Conservation (phyloP, 768 basidiomycete species). For the Jaapia argillacea region DNA sequence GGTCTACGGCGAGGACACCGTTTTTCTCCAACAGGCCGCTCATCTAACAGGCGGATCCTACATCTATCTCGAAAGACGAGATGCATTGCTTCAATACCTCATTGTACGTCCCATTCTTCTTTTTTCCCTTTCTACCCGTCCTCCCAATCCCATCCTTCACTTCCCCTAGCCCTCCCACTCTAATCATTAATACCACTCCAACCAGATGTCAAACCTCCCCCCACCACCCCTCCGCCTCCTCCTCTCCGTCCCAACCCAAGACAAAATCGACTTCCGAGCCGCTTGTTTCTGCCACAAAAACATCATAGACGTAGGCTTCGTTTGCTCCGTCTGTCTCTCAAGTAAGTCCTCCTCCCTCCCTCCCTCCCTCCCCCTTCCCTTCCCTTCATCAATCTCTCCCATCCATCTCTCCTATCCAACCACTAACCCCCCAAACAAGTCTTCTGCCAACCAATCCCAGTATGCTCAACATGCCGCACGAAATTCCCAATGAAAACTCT, state of each 20-base stretch:
- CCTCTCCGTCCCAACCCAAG: slow-evolving; percentile 83
- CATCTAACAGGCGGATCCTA: slow-evolving; percentile 94
- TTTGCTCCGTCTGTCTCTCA: slow-evolving; percentile 96
- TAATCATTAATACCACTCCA: too few species aligned
- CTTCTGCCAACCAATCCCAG: slow-evolving; percentile 88
- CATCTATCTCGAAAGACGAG: slow-evolving; percentile 69
- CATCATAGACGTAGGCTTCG: slow-evolving; percentile 93
- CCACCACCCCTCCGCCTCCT: slow-evolving; percentile 62
- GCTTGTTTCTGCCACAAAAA: slow-evolving; percentile 99
- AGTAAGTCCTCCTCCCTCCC: slow-evolving; percentile 42
- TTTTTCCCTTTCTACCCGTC: background rate
- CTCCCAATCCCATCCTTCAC: background rate
- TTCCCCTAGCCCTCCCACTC: slow-evolving; percentile 3
- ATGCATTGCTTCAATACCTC: slow-evolving; percentile 87
- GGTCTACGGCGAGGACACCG: slow-evolving; percentile 78
- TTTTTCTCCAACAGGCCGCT: slow-evolving; percentile 95
- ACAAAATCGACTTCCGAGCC: slow-evolving; percentile 92
- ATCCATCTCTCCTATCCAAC: background rate
- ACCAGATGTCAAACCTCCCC: slow-evolving; percentile 86
- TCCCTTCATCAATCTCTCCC: background rate
- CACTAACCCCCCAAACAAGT: slow-evolving; percentile 34
- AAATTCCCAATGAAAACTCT: slow-evolving; percentile 94
- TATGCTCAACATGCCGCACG: slow-evolving; percentile 90
- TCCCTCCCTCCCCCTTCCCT: background rate
- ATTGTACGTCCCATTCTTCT: slow-evolving; percentile 36